Conservation (phyloP, 768 basidiomycete genomes). For the Auricularia heimuer region DNA sequence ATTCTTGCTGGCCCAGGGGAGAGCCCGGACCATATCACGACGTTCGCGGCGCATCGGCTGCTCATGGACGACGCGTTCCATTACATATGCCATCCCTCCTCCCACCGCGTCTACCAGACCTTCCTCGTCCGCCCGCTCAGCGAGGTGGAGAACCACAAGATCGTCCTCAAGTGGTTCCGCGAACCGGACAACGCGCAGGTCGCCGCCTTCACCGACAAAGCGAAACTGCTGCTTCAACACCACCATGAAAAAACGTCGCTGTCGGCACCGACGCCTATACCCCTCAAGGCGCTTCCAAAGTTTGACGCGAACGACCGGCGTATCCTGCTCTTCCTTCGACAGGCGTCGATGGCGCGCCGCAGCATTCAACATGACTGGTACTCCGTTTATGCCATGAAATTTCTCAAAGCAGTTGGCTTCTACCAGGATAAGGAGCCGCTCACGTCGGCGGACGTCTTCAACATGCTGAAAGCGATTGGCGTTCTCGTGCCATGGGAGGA, state of each 20-base stretch:
- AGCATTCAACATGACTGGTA: slow-evolving; percentile 57
- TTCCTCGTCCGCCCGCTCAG: slow-evolving; percentile 57
- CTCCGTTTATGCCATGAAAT: slow-evolving; percentile 34
- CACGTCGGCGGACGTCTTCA: slow-evolving; percentile 28
- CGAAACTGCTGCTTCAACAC: slow-evolving; percentile 29
- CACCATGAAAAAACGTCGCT: slow-evolving; percentile 22
- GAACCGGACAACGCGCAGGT: slow-evolving; percentile 28
- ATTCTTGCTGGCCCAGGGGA: slow-evolving; percentile 24
- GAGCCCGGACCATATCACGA: slow-evolving; percentile 29
- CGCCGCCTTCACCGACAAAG: slow-evolving; percentile 42
- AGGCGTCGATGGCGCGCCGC: slow-evolving; percentile 40
- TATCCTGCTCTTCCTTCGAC: slow-evolving; percentile 50
- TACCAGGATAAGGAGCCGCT: slow-evolving; percentile 23
- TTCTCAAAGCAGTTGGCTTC: slow-evolving; percentile 48
- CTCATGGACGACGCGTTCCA: slow-evolving; percentile 44
- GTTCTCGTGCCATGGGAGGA: slow-evolving; percentile 78
- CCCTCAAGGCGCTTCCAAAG: slow-evolving; percentile 18
- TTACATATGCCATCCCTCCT: slow-evolving; percentile 40
- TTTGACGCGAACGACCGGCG: slow-evolving; percentile 46
- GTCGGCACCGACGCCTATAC: slow-evolving; percentile 20
- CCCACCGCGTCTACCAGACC: slow-evolving; percentile 37
- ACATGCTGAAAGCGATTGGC: slow-evolving; percentile 59
- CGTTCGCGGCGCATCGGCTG: slow-evolving; percentile 48
- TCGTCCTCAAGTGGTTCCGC: slow-evolving; percentile 41
- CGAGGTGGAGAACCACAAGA: slow-evolving; percentile 42